phyloP scores from a whole-genome alignment of 2,329 filamentous ascomycete species.

The Diaporthe aspalathi region DNA sequence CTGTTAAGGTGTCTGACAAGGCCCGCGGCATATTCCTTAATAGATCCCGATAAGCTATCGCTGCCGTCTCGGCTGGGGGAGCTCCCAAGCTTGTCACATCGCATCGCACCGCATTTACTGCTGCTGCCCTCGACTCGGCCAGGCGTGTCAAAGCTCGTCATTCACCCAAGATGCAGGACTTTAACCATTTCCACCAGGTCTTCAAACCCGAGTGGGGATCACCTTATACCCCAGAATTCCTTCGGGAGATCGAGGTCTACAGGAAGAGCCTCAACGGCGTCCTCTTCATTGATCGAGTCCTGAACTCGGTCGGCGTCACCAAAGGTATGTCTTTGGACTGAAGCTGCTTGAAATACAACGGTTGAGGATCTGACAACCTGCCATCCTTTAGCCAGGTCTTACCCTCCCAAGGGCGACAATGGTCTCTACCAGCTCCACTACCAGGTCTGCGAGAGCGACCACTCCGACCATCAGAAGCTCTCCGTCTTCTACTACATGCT shows the following conservation, averaged over 20 bases:
- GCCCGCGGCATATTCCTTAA: neutral
- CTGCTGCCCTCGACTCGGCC: neutral
- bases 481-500: conserved; percentile 87
- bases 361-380: neutral
- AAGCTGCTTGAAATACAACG: conserved; percentile 38
- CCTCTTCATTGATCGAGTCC: conserved; percentile 83
- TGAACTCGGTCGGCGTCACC: conserved; percentile 75
- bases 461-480: conserved; percentile 81
- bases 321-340: conserved; percentile 62
- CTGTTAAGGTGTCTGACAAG: too few species aligned
- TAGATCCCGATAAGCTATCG: conserved; percentile 15
- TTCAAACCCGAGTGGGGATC: conserved; percentile 72
- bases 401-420: conserved; percentile 78
- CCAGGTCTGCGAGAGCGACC: conserved; percentile 72
- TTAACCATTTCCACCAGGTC: conserved; percentile 74
- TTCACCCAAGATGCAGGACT: conserved; percentile 66
- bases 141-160: neutral
- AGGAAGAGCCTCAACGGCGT: conserved; percentile 76
- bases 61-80: neutral
- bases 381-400: conserved; percentile 64
- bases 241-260: conserved; percentile 73
- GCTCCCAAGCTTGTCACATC: conserved; percentile 19
- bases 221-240: conserved; percentile 70
- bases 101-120: neutral
- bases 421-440: conserved; percentile 77